Evolutionary conservation across 192 early-diverging fungal species (phyloP).

Genomic region (Rhizophagus sp.): DNA sequence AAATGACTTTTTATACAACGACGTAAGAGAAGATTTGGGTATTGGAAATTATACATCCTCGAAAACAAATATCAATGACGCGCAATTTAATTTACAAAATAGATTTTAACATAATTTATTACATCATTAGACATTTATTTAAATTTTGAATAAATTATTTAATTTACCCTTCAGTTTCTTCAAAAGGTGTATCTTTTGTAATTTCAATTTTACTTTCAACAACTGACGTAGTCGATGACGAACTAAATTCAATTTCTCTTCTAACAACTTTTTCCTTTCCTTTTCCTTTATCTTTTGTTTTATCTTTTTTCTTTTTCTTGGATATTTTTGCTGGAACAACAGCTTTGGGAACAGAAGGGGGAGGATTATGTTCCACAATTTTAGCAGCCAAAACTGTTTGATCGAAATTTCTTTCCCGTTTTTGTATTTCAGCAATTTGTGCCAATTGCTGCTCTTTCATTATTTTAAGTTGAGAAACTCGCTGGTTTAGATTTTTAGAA

Average conservation of each 20-base stretch:
- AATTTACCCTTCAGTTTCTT: not conserved
- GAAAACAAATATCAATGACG: not conserved
- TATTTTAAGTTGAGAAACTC: slow-evolving; percentile 20
- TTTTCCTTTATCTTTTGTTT: slow-evolving; percentile 25
- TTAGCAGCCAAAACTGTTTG: slow-evolving; percentile 31
- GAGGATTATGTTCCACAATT: not conserved
- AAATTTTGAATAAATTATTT: not conserved
- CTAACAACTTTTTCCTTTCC: slow-evolving; percentile 7
- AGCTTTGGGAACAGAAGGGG: not conserved
- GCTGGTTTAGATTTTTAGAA: slow-evolving; percentile 24
- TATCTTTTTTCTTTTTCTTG: slow-evolving; percentile 26
- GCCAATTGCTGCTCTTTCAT: slow-evolving; percentile 27
- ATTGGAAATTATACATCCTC: slow-evolving; percentile 27
- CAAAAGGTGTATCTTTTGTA: not conserved
- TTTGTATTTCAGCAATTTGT: slow-evolving; percentile 20
- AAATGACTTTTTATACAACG: slow-evolving; percentile 62
- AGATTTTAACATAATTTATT: not conserved
- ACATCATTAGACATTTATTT: not conserved
- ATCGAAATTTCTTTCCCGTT: slow-evolving; percentile 28
- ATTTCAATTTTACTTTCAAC: not conserved
- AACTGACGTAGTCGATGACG: not conserved
- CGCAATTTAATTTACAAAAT: not conserved
- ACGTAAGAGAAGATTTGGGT: slow-evolving; percentile 9
- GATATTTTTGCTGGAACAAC: not conserved
- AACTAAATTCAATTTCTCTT: slow-evolving; percentile 17